These are phyloP conservation scores for Simmondsia chinensis DNA, from an alignment of 148 eudicot species.

Conservation along the genomic window DNA sequence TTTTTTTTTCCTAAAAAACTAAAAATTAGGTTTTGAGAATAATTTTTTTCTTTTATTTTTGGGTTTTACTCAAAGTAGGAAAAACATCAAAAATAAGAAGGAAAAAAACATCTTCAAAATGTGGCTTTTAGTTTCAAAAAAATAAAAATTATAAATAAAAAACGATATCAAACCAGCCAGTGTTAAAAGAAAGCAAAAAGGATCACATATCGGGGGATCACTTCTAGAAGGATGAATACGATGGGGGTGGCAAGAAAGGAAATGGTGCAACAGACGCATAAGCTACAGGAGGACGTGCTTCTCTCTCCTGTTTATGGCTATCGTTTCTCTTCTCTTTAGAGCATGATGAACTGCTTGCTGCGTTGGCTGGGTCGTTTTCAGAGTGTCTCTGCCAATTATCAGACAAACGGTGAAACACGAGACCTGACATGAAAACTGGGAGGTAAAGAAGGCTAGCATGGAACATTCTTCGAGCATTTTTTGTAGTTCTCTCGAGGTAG, in stretches of 20 bases:
- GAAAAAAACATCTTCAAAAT: too few relatives aligned
- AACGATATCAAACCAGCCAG: too few relatives aligned
- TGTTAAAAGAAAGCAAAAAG: too few relatives aligned
- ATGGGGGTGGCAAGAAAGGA: constrained; percentile 92
- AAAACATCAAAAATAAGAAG: too few relatives aligned
- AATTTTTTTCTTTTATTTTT: too few relatives aligned
- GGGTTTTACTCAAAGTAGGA: too few relatives aligned
- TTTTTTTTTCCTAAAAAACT: too few relatives aligned
- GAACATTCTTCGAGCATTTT: constrained; percentile 86
- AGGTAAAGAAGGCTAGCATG: constrained; percentile 94
- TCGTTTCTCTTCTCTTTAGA: constrained; percentile 7
- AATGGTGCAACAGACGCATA: constrained; percentile 94
- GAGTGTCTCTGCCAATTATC: constrained; percentile 33
- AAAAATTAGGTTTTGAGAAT: too few relatives aligned
- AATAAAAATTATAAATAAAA: too few relatives aligned
- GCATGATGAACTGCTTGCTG: constrained; percentile 9
- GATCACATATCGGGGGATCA: too few relatives aligned
- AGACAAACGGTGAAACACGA: constrained; percentile 66
- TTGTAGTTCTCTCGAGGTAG: constrained; percentile 53
- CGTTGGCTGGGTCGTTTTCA: constrained; percentile 10
- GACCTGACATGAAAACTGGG: constrained; percentile 92
- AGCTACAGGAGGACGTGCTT: constrained; percentile 66
- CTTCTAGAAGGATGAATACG: constrained; percentile 22
- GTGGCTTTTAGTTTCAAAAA: too few relatives aligned
- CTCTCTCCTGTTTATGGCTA: constrained; percentile 14